Percentiles rank a stretch among this genome's conserved stretches.
phyloP scores from a whole-genome alignment of 176 grass and related monocot species.

The Areca catechu region DNA sequence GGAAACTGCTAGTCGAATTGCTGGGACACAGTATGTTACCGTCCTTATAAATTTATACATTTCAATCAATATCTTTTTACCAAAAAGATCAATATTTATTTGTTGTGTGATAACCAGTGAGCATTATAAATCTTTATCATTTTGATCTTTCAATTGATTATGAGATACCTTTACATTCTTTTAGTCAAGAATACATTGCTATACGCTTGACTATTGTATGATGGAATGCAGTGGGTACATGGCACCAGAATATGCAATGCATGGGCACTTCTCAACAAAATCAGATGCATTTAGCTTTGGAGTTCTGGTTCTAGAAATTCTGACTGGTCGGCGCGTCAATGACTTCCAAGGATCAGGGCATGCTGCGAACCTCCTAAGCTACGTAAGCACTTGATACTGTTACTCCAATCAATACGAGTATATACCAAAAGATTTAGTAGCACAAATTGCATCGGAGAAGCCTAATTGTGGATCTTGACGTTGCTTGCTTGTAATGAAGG shows the following conservation, averaged over 20 bases:
- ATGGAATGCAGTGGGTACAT: slow-evolving; percentile 1
- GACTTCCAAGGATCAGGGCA: not conserved
- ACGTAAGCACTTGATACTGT: not conserved
- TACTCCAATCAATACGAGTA: not conserved
- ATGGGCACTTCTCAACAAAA: not conserved
- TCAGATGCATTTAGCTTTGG: slow-evolving; percentile 5
- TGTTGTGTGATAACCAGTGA: too few species aligned
- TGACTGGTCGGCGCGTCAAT: not conserved
- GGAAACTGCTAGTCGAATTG: not conserved
- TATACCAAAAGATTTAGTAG: too few species aligned
- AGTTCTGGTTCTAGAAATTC: slow-evolving; percentile 5
- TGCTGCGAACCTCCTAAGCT: slow-evolving; percentile 5
- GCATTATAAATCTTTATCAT: not conserved
- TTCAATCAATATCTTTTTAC: too few species aligned
- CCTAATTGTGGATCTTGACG: too few species aligned
- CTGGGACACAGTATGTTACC: not conserved
- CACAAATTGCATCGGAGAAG: too few species aligned
- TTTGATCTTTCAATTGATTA: too few species aligned
- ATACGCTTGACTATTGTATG: not conserved
- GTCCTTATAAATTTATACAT: too few species aligned
- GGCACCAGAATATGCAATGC: not conserved
- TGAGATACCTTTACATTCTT: too few species aligned
- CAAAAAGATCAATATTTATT: too few species aligned
- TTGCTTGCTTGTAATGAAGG: not conserved
- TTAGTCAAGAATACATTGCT: not conserved